Evolutionary conservation across 2,329 filamentous ascomycete genomes (phyloP).

Genomic region (Magnaporthiopsis rhizophila): DNA sequence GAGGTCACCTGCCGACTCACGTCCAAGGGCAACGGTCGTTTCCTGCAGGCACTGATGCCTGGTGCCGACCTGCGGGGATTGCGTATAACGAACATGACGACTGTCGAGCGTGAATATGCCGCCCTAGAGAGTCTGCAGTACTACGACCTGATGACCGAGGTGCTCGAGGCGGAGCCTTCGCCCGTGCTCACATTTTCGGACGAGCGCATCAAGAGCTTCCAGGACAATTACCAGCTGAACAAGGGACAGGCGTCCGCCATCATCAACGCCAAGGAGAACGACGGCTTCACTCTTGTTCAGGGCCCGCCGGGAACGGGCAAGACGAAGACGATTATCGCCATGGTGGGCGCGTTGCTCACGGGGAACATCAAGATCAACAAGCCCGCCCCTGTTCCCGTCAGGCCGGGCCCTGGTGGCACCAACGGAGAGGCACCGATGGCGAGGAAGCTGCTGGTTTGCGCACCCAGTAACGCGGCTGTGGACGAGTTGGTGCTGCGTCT

Average conservation of each 20-base stretch:
- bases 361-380: constrained; percentile 34
- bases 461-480: constrained; percentile 96
- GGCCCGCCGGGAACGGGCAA: constrained; percentile 95
- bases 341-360: constrained; percentile 80
- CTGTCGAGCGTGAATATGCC: constrained; percentile 91
- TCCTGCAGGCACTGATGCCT: constrained; percentile 57
- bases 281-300: constrained; percentile 94
- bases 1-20: constrained; percentile 84
- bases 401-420: constrained; percentile 22
- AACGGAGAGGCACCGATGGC: constrained; percentile 26
- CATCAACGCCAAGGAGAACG: constrained; percentile 85
- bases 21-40: constrained; percentile 49
- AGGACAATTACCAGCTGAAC: constrained; percentile 77
- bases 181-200: constrained; percentile 76
- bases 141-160: constrained; percentile 92
- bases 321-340: constrained; percentile 95
- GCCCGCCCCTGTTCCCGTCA: constrained; percentile 19
- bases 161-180: constrained; percentile 77
- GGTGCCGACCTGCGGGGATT: constrained; percentile 63
- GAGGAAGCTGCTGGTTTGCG: constrained; percentile 92
- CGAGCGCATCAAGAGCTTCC: constrained; percentile 59
- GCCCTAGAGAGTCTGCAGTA: constrained; percentile 86
- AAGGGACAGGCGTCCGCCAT: constrained; percentile 85
- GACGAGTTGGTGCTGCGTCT: constrained; percentile 92
- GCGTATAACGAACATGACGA: constrained; percentile 88